Evolutionary conservation across 805 yeast species (phyloP), one percentile per base, ranked within the genome.

Genomic region (Starmerella asiatica): DNA sequence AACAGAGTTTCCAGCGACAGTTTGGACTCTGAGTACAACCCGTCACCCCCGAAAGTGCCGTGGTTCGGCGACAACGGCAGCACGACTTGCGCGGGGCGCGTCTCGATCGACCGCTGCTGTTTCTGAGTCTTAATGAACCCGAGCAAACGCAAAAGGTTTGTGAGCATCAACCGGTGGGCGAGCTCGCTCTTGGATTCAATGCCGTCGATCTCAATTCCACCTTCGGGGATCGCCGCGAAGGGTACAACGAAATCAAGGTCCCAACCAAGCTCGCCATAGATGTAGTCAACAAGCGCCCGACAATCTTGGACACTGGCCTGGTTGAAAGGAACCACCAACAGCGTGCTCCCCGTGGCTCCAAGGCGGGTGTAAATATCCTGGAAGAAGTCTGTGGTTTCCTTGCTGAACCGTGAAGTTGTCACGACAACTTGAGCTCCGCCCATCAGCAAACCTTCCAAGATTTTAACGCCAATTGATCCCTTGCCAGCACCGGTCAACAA

Each of bases 351-450:
- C 48, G 81, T 63, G 42, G 95, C 82, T 67, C 99, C 99, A 55
- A 71, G 79, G 56, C 88, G 77, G 37, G 95, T 77, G 64, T 91
- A 93, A 68, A 88, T 71, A 47, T 80, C 71, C 69, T 91, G 98
- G 68, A 86, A 91, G 67, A 76, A 88, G 64, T 91, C 97, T 40
- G 97, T 86, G 36, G 84, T 94, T 61, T 78, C 73, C 69, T 83
- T 82, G 48, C 94, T 81, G 73, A 80, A 91, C 63, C 95, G 75
- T 21, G 95, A 85, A 38, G 99, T 91, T 35, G 99, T 91, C 42
- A 88, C 94, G 58, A 91, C 69, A 53, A 86, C 96, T 62, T 80
- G 83, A 35, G 98, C 97, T 70, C 99, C 99, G 66, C 98, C 98
- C 57, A 88, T 76, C 41, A 91, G 69, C 58, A 91, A 70, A 50